Conservation (phyloP, 2,329 filamentous ascomycete species). For the Hirsutella thompsonii region DNA sequence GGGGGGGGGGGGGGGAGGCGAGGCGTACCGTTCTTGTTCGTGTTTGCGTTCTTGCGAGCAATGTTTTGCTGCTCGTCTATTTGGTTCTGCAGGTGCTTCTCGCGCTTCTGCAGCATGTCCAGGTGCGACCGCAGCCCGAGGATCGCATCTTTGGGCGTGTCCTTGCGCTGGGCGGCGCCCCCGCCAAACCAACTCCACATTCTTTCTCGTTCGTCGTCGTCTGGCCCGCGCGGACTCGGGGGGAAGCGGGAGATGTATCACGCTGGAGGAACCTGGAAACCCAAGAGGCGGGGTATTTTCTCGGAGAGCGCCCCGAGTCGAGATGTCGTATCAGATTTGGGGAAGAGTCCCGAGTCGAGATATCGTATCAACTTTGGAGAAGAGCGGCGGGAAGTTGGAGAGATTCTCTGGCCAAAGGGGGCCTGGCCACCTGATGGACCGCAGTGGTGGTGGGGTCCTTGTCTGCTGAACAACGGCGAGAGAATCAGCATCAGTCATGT, state of each 20-base stretch:
- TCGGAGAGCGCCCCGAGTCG: too few relatives aligned
- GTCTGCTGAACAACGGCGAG: too few relatives aligned
- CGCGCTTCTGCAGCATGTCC: constrained; percentile 95
- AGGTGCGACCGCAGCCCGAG: constrained; percentile 75
- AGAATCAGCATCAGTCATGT: too few relatives aligned
- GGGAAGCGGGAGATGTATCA: too few relatives aligned
- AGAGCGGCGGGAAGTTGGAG: too few relatives aligned
- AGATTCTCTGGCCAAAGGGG: too few relatives aligned
- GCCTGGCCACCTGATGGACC: too few relatives aligned
- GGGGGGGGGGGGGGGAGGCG: not conserved
- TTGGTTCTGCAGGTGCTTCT: constrained; percentile 80
- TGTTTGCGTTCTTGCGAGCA: constrained; percentile 71
- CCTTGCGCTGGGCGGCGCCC: constrained; percentile 68
- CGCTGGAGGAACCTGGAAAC: too few relatives aligned
- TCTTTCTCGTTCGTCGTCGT: constrained; percentile 10
- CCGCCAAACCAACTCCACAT: constrained; percentile 92
- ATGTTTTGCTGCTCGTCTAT: constrained; percentile 86
- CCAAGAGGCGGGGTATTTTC: not conserved
- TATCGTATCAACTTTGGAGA: too few relatives aligned
- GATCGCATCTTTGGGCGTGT: constrained; percentile 94
- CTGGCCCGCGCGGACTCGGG: not conserved
- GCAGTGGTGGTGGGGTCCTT: too few relatives aligned
- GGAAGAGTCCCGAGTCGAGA: too few relatives aligned
- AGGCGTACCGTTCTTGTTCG: constrained; percentile 77
- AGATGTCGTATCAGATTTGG: too few relatives aligned